Base-by-base conservation (phyloP, 225 moss, liverwort and hornwort species). In the Takakia lepidozioides region DNA sequence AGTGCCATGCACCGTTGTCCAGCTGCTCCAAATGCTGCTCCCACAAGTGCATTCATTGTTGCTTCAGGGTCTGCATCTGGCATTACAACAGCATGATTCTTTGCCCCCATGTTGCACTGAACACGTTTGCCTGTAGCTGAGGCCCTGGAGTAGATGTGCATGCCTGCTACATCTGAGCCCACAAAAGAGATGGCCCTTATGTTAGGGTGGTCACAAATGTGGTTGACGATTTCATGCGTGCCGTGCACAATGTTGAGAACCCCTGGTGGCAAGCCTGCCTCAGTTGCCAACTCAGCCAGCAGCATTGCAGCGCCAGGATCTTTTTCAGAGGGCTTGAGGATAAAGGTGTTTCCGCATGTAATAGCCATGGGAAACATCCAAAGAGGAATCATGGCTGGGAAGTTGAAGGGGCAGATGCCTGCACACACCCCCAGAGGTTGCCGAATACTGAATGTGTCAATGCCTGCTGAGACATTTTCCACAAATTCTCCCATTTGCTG, bases 311-410 rank as follows among this genome's bases (percentile, higher is more conserved):
- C 93, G 39, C 93, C 93, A 1, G 89, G 89, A 47, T 93, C 93
- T 58, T 93, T 93, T 68, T 93, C 93, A 0, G 89, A 89, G 2
- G 93, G 93, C 56, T 93, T 93, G 2, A 93, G 51, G 16, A 89
- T 72, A 64, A 63, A 93, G 0, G 89, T 89, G 63, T 89, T 93
- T 43, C 93, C 93, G 28, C 83, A 82, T 11, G 93, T 76, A 42
- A 93, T 84, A 26, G 93, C 93, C 83, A 93, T 74, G 19, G 93
- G 93, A 52, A 93, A 86, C 93, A 93, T 93, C 93, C 93, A 93
- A 10, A 93, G 76, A 2, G 89, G 89, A 29, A 93, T 93, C 89
- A 93, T 93, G 44, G 93, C 93, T 19, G 93, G 93, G 49, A 93
- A 93, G 60, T 93, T 93, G 66, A 93, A 93, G 10, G 93, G 93